phyloP scores from a whole-genome alignment of 23 red algal genomes.

The Cyanidioschyzon merolae region DNA sequence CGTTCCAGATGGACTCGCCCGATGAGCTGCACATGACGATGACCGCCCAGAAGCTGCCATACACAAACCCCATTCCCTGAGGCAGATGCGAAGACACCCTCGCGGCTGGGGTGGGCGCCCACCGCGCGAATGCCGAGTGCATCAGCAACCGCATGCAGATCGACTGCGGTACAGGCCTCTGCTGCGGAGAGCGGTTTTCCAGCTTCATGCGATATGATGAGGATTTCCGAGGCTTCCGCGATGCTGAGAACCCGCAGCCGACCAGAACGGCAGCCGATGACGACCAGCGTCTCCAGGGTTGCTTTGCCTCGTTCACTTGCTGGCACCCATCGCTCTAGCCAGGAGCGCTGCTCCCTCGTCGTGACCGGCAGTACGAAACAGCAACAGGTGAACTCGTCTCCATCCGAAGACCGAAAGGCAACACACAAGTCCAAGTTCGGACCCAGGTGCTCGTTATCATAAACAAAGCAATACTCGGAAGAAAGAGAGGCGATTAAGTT shows the following conservation, averaged over 20 bases:
- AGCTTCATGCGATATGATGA: not conserved
- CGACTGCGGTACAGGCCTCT: not conserved
- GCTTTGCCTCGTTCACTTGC: not conserved
- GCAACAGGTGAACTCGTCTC: constrained; percentile 9
- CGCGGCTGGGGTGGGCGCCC: not conserved
- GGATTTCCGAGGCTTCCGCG: constrained; percentile 1
- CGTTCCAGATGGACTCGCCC: not conserved
- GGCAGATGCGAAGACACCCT: not conserved
- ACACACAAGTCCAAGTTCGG: constrained; percentile 5
- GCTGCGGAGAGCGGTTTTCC: not conserved
- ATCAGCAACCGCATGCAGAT: not conserved
- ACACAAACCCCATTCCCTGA: not conserved
- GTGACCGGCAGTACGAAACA: constrained; percentile 10
- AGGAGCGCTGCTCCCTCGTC: not conserved
- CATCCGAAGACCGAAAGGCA: not conserved
- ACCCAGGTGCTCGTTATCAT: constrained; percentile 8
- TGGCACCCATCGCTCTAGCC: not conserved
- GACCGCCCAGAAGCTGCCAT: not conserved
- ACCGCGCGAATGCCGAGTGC: not conserved
- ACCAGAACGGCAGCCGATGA: not conserved
- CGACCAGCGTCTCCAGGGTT: not conserved
- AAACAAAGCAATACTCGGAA: not conserved
- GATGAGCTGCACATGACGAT: not conserved
- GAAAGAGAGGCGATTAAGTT: not conserved
- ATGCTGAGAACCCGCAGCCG: constrained; percentile 5